A percentile compares a stretch with the other conserved stretches of the same genome.
Evolutionary conservation across 345 rosid genomes (phyloP).

Genomic region (Eucalyptus grandis): DNA sequence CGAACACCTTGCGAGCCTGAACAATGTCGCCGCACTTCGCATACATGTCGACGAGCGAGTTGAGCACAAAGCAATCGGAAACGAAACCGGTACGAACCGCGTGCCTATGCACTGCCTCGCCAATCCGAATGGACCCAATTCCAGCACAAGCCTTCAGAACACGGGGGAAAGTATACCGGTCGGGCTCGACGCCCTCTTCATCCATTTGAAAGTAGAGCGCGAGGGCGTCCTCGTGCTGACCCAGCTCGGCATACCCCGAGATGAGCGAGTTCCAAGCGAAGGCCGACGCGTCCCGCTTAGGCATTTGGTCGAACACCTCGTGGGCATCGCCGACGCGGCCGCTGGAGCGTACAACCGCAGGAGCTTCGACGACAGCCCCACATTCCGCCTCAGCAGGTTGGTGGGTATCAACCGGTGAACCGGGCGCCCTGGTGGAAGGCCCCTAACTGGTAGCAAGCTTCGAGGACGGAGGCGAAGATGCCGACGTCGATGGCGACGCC

Average conservation of each 20-base stretch:
- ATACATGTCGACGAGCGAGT: constrained; percentile 86
- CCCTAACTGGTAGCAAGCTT: constrained; percentile 46
- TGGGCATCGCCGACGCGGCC: constrained; percentile 56
- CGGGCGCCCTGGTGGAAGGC: constrained; percentile 44
- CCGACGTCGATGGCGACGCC: constrained; percentile 47
- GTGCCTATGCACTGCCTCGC: constrained; percentile 70
- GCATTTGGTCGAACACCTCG: constrained; percentile 75
- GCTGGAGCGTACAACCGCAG: constrained; percentile 40
- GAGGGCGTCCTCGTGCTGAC: constrained; percentile 66
- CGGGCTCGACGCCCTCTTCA: constrained; percentile 75
- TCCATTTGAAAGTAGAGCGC: constrained; percentile 88
- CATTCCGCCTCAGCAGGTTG: constrained; percentile 31
- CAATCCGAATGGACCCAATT: constrained; percentile 54
- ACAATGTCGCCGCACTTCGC: constrained; percentile 91
- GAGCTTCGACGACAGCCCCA: constrained; percentile 52
- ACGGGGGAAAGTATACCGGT: constrained; percentile 69
- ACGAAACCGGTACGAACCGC: constrained; percentile 59
- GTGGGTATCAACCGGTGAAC: constrained; percentile 51
- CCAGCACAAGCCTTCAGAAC: constrained; percentile 83
- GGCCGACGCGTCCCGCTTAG: constrained; percentile 30
- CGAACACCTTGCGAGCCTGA: constrained; percentile 58
- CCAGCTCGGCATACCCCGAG: constrained; percentile 59
- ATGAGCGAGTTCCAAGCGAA: constrained; percentile 91
- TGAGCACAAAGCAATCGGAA: constrained; percentile 43
- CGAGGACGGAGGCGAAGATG: constrained; percentile 59